Conservation (phyloP, 2,329 filamentous ascomycete species). For the Phialophora chinensis region DNA sequence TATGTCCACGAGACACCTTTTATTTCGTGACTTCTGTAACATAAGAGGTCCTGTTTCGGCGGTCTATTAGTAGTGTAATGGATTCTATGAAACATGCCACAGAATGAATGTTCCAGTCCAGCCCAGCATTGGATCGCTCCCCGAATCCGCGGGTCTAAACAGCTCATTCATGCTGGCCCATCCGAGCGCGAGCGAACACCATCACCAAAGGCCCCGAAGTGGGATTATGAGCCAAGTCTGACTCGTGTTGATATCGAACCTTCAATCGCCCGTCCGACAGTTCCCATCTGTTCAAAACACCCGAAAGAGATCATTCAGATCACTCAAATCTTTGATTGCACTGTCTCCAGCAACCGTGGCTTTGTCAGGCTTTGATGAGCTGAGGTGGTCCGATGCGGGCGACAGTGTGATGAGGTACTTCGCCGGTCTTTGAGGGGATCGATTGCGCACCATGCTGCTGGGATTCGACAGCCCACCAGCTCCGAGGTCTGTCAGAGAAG, state of each 20-base stretch:
- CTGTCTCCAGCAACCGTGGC: background rate
- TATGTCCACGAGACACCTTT: background rate
- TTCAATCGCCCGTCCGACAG: background rate
- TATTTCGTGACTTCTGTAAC: background rate
- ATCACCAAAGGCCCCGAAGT: background rate
- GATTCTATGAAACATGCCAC: background rate
- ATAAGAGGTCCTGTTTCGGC: background rate
- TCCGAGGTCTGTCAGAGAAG: background rate
- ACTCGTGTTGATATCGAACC: background rate
- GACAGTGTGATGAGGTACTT: background rate
- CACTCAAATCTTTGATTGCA: constrained; percentile 16
- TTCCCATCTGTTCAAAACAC: background rate
- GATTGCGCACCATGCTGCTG: background rate
- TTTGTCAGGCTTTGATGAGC: background rate
- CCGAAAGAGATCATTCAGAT: constrained; percentile 15
- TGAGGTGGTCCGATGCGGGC: background rate
- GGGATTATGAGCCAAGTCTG: background rate
- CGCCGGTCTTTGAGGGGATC: too few relatives aligned
- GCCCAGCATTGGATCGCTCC: background rate
- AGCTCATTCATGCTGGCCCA: too few relatives aligned
- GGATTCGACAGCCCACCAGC: background rate
- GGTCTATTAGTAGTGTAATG: background rate
- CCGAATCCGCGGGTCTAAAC: background rate
- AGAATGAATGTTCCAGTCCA: background rate
- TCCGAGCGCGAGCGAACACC: background rate